Base-by-base conservation (phyloP, 139 green algal genomes). In the Auxenochlorella pyrenoidosa region DNA sequence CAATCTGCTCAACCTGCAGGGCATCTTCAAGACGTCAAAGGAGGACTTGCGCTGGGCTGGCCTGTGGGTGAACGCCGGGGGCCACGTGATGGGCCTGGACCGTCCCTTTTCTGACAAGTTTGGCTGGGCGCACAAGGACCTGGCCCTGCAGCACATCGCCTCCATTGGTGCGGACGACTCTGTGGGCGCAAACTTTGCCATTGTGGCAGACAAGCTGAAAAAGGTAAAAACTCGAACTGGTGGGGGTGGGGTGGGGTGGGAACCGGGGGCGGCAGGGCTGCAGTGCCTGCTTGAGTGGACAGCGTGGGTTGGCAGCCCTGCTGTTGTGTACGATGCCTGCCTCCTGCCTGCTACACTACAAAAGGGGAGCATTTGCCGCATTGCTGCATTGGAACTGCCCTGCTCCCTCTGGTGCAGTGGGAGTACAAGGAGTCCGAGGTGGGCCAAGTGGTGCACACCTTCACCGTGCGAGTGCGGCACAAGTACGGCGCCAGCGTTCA, bases 41-140 rank as follows among this genome's bases (percentile, higher is more conserved):
- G 44, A 83, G 47, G 76, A 66, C n/a, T 32, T 8, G 16, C n/a
- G 47, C 32, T 18, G 30, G 47, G 76, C 51, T 1, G 43, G n/a
- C 19, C 3, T 83, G 18, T 83, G 76, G 76, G 76, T 83, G 76
- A 51, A 51, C 47, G 5, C 44, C 32, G 34, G 47, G 21, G 76
- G 76, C 76, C 47, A 83, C n/a, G 51, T 83, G 47, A n/a, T 83
- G n/a, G 76, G 76, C 47, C 32, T 83, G 47, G 76, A 83, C 76
- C 19, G 51, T 0, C n/a, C 47, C 28, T 79, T 79, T 41, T 24
- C 40, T 28, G 41, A 79, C 73, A 54, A 58, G 73, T 60, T 79
- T 79, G 73, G 73, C 73, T 79, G 73, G 73, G 13, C 40, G 34
- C 73, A 79, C 41, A 58, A 18, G 3, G 79, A 84, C 38, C 54